A percentile compares a stretch with the other conserved stretches of the same genome.
Evolutionary conservation across 73 alveolate genomes (phyloP).

Genomic region (Paramecium sexaurelia): DNA sequence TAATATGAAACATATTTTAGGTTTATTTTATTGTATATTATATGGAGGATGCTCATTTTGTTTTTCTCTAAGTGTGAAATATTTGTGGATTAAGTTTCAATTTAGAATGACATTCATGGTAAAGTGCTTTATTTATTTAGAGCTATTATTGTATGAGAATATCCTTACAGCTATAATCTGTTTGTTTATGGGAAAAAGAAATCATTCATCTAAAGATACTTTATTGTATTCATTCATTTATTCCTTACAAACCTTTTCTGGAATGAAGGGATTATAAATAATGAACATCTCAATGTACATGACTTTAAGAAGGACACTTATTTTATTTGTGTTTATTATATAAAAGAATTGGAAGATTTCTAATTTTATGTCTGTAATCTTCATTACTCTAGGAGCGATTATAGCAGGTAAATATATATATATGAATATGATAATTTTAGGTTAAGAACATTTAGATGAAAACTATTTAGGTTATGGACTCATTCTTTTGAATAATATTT

Average conservation of each 20-base stretch:
- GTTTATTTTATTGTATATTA: slow-evolving; percentile 43
- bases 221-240: slow-evolving; percentile 2
- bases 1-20: neutral
- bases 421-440: neutral
- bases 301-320: slow-evolving; percentile 46
- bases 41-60: slow-evolving; percentile 30
- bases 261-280: slow-evolving; percentile 36
- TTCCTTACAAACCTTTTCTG: neutral
- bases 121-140: neutral
- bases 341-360: neutral
- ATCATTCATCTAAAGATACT: slow-evolving; percentile 28
- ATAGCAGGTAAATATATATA: slow-evolving; percentile 1
- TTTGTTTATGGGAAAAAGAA: slow-evolving; percentile 15
- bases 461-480: slow-evolving; percentile 28
- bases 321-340: slow-evolving; percentile 17
- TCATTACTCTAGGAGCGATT: slow-evolving; percentile 16
- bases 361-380: neutral
- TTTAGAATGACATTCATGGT: slow-evolving; percentile 32
- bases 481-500: neutral
- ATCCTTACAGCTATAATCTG: neutral
- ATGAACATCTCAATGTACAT: slow-evolving; percentile 49
- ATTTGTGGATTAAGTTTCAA: neutral
- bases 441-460: slow-evolving; percentile 20
- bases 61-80: slow-evolving; percentile 38
- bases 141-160: slow-evolving; percentile 6